These are phyloP conservation scores for Breviolum minutum DNA, from an alignment of 73 alveolate genomes.

Conservation along the genomic window DNA sequence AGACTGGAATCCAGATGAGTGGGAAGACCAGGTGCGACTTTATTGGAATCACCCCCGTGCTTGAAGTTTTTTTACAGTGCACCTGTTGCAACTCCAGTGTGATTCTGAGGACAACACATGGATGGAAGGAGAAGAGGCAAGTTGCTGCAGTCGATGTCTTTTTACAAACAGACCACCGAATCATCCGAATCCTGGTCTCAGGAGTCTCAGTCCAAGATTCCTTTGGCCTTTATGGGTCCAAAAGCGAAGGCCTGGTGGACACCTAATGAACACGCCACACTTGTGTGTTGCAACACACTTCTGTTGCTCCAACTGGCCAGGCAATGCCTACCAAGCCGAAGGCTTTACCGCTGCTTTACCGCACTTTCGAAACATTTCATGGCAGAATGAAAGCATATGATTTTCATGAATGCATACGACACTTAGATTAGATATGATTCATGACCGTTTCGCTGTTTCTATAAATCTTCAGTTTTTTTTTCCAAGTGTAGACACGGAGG, in stretches of 20 bases:
- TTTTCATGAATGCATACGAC: too few species aligned
- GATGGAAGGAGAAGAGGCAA: not conserved
- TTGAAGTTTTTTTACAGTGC: too few species aligned
- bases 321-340: slow-evolving; percentile 45
- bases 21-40: not conserved
- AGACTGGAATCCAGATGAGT: slow-evolving; percentile 21
- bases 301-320: not conserved
- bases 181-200: not conserved
- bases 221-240: not conserved
- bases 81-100: too few species aligned
- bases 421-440: too few species aligned
- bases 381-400: not conserved
- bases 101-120: not conserved
- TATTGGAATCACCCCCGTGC: too few species aligned
- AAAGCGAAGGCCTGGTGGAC: slow-evolving; percentile 24
- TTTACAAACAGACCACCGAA: not conserved
- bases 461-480: too few species aligned
- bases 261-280: too few species aligned
- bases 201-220: too few species aligned
- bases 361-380: not conserved
- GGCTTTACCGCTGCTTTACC: not conserved
- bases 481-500: too few species aligned
- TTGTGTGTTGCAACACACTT: not conserved
- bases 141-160: not conserved
- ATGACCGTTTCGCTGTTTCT: too few species aligned